Percentiles rank a stretch among this genome's conserved stretches.
phyloP scores from a whole-genome alignment of 2,329 filamentous ascomycete species.

The Diaporthe capsici region DNA sequence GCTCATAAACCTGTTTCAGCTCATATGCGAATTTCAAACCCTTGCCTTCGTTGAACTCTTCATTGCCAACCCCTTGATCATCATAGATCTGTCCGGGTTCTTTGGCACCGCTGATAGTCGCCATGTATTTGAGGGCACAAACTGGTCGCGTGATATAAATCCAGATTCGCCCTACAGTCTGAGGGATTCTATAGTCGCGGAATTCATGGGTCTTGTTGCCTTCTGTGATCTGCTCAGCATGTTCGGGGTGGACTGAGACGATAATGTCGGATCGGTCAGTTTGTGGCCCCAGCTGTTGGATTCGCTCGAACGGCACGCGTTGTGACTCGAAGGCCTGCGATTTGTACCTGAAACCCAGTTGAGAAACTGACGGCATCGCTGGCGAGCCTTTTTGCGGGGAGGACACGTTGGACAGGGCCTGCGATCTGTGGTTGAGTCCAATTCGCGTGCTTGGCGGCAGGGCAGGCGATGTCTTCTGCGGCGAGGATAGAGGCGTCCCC shows the following conservation, averaged over 20 bases:
- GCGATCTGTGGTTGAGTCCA: constrained; percentile 49
- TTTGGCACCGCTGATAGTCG: constrained; percentile 63
- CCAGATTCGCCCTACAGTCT: constrained; percentile 72
- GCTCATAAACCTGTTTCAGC: constrained; percentile 70
- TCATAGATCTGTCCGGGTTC: constrained; percentile 62
- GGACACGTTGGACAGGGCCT: constrained; percentile 48
- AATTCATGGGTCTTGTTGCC: constrained; percentile 69
- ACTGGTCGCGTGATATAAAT: constrained; percentile 66
- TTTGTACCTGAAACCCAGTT: constrained; percentile 48
- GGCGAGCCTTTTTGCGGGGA: constrained; percentile 38
- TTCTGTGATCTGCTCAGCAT: constrained; percentile 63
- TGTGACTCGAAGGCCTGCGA: constrained; percentile 62
- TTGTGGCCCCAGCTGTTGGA: constrained; percentile 63
- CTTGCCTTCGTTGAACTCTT: constrained; percentile 62
- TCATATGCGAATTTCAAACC: constrained; percentile 65
- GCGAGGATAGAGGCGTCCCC: constrained; percentile 43
- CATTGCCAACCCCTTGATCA: constrained; percentile 62
- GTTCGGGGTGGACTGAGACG: constrained; percentile 62
- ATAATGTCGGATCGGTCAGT: constrained; percentile 68
- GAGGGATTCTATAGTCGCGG: constrained; percentile 68
- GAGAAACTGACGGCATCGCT: constrained; percentile 42
- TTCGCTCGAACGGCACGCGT: constrained; percentile 63
- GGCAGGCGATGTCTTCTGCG: constrained; percentile 42
- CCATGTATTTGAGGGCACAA: constrained; percentile 71
- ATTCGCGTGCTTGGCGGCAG: constrained; percentile 42